Percentiles rank a stretch among this genome's conserved stretches.
phyloP scores from a whole-genome alignment of 495 filamentous ascomycete species.

The Xylaria grammica region DNA sequence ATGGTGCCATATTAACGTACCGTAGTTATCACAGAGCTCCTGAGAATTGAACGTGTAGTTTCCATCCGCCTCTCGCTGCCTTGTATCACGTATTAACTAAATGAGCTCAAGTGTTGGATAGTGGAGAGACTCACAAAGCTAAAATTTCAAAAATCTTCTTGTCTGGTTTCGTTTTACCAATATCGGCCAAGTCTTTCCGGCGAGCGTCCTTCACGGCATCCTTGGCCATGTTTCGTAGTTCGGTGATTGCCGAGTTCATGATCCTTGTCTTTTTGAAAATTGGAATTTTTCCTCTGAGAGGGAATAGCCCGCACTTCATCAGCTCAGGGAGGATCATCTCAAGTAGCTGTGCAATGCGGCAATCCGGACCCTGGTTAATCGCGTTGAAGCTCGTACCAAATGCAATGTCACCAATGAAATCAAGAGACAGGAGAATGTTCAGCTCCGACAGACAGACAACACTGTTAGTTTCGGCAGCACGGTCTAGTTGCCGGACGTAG shows the following conservation, averaged over 20 bases:
- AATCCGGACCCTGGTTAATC: conserved; percentile 15
- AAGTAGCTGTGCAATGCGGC: conserved; percentile 16
- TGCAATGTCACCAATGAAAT: conserved; percentile 23
- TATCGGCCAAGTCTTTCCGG: neutral
- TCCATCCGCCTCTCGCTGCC: conserved; percentile 16
- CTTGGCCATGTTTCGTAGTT: conserved; percentile 13
- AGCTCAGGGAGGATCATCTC: conserved; percentile 22
- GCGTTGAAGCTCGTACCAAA: conserved; percentile 19
- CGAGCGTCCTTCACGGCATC: conserved; percentile 20
- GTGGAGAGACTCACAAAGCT: conserved; percentile 7
- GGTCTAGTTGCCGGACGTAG: conserved; percentile 16
- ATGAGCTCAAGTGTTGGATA: neutral
- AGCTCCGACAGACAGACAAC: conserved; percentile 7
- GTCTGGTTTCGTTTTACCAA: conserved; percentile 7
- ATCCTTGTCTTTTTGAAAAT: conserved; percentile 15
- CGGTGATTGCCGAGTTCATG: conserved; percentile 16
- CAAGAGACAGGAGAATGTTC: conserved; percentile 20
- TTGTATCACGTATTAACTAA: neutral
- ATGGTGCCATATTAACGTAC: neutral
- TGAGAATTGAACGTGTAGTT: conserved; percentile 22
- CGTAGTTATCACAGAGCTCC: conserved; percentile 22
- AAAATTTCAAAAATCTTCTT: conserved; percentile 24
- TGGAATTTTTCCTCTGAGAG: conserved; percentile 11
- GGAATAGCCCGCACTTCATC: conserved; percentile 22
- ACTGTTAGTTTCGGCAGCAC: neutral